Base-by-base conservation (phyloP, 495 filamentous ascomycete genomes). In the Patellaria atrata region DNA sequence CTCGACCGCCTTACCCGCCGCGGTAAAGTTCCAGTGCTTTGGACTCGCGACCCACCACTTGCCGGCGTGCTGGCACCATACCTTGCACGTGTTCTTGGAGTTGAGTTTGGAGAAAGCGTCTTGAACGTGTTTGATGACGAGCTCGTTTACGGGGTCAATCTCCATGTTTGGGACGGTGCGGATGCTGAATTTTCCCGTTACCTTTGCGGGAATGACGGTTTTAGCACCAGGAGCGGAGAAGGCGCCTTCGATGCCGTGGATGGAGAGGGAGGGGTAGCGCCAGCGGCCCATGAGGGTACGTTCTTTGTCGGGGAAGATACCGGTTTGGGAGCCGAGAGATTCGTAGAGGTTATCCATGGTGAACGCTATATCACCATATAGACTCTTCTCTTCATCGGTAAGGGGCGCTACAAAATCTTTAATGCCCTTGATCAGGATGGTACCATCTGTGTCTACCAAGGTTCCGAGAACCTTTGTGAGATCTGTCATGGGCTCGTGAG, bases 1-100 rank as follows among this genome's bases (percentile, higher is more conserved):
- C 62, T 93, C 73, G 11, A 86, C 84, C 9, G 89, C 89, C 67
- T 93, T 94, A 50, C 74, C 68, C 6, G 89, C 89, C 14, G 89
- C 89, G 16, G 68, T 65, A 60, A 94, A 99, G 67, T 96, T 99
- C 85, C 87, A 94, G 67, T 96, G 89, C 55, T 89, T 87, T 9
- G 89, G 91, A 48, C 74, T 81, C 14, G 91, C 81, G 17, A 92
- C 85, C 89, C 89, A 99, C 89, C 89, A 99, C 55, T 92, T 94
- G 21, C 89, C 89, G 33, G 74, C 73, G 60, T 99, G 91, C 56
- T 80, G 71, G 12, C 86, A 67, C 42, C 64, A 73, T 14, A 81
- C 74, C 45, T 82, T 80, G 51, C 91, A 56, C 15, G 62, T 84
- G 62, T 99, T 99, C 63, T 99, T 96, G 57, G 76, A 83, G 36